These are phyloP conservation scores for Huntiella savannae DNA, from an alignment of 2,329 filamentous ascomycete species.

Conservation along the genomic window DNA sequence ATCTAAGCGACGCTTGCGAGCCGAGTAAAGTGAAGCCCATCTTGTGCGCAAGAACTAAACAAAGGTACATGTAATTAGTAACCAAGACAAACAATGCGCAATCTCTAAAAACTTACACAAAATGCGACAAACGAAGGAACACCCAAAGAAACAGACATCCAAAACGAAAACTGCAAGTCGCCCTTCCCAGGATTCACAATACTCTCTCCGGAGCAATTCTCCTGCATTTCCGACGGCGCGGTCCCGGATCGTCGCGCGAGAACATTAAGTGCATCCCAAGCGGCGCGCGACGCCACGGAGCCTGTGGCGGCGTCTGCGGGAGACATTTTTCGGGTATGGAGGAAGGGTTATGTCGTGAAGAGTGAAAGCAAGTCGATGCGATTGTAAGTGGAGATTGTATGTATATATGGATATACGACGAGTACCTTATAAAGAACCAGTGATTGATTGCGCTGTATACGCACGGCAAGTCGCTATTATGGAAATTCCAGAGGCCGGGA, in stretches of 20 bases:
- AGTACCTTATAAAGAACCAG: too few relatives aligned
- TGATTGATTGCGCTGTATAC: too few relatives aligned
- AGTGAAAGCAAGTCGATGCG: background rate
- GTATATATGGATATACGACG: too few relatives aligned
- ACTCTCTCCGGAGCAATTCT: slow-evolving; percentile 12
- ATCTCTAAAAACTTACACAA: slow-evolving; percentile 36
- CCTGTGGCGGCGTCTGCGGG: slow-evolving; percentile 3
- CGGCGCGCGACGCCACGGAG: slow-evolving; percentile 8
- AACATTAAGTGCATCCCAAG: slow-evolving; percentile 4
- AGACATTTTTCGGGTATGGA: background rate
- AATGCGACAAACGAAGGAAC: slow-evolving; percentile 55
- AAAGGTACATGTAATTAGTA: background rate
- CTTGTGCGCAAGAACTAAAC: slow-evolving; percentile 60
- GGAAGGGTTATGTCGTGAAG: background rate
- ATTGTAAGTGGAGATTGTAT: too few relatives aligned
- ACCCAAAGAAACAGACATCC: slow-evolving; percentile 49
- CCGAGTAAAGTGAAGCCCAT: slow-evolving; percentile 83
- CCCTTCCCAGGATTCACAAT: slow-evolving; percentile 12
- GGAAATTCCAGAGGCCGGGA: too few relatives aligned
- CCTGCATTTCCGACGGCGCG: slow-evolving; percentile 4
- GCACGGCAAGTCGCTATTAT: too few relatives aligned
- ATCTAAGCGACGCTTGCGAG: slow-evolving; percentile 58
- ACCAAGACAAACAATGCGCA: background rate
- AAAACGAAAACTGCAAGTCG: slow-evolving; percentile 12
- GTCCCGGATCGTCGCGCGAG: slow-evolving; percentile 1